Base-by-base conservation (phyloP, 768 basidiomycete genomes). In the Lyophyllum semitale region DNA sequence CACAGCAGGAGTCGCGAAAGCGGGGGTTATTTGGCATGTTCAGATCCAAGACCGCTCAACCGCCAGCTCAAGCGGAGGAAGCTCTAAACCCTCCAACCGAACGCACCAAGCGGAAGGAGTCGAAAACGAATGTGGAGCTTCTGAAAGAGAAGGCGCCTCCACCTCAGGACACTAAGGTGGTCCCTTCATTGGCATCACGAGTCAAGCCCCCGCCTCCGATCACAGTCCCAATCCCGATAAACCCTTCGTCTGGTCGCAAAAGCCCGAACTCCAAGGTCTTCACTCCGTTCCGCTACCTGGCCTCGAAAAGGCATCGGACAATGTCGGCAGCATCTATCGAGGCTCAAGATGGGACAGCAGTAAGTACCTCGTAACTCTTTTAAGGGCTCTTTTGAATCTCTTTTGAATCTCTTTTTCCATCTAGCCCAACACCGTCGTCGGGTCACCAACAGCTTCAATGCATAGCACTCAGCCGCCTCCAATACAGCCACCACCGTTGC, bases 281-380 rank as follows among this genome's bases (percentile, higher is more conserved):
- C 61, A 80, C 79, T 17, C 82, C 88, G 0, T 88, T 89, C 69
- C 82, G 83, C 41, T 78, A 89, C 62, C 59, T 89, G 59, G 73
- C 72, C 22, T 76, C 71, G 29, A 85, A 81, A 64, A 77, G 82
- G 62, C 77, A 85, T 66, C 82, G 85, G 29, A 85, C 87, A 7
- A 74, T 92, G 38, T 92, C 91, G 15, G 78, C 82, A 33, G 85
- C 84, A 30, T 93, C 91, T 38, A 74, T 89, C 29, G 91, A 93
- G 66, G 91, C 89, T 23, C 80, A 84, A 60, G 84, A 91, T 63
- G 91, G 91, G 33, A 90, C 89, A 51, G 86, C 87, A 46, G 91
- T 92, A 68, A 70, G 88, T 67, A n/a, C 48, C 52, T 42, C 52
- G 48, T 18, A 51, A 50, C 25, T 51, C 53, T 27, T 37, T 37